A percentile compares a stretch with the other conserved stretches of the same genome.
These are phyloP conservation scores for Biscutella laevigata DNA, from an alignment of 441 rosid genomes.

Conservation along the genomic window DNA sequence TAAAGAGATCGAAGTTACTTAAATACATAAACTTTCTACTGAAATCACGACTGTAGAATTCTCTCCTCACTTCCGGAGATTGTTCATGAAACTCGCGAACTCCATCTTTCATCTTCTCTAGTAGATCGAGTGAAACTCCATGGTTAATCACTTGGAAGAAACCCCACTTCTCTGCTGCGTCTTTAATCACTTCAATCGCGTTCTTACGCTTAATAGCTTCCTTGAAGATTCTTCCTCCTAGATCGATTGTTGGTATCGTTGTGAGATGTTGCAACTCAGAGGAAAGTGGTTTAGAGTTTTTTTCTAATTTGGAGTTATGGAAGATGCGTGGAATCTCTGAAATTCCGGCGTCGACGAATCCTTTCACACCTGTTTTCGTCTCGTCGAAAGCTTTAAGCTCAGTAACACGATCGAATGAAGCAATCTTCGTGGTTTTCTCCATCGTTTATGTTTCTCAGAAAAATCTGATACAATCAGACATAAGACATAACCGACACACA, in stretches of 20 bases:
- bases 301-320: conserved; percentile 14
- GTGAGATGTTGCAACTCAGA: not conserved
- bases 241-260: conserved; percentile 30
- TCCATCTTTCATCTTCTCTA: conserved; percentile 37
- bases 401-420: conserved; percentile 14
- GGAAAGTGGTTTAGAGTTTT: conserved; percentile 2
- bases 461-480: not conserved
- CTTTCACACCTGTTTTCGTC: conserved; percentile 34
- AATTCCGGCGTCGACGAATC: conserved; percentile 33
- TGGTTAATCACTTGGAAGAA: conserved; percentile 35
- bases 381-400: conserved; percentile 37
- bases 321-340: conserved; percentile 35
- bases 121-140: conserved; percentile 29
- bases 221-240: conserved; percentile 7
- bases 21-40: conserved; percentile 24
- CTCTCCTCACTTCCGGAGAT: conserved; percentile 30
- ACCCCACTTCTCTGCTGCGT: conserved; percentile 30
- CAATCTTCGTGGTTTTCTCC: conserved; percentile 2
- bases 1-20: conserved; percentile 40
- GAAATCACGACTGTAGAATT: conserved; percentile 31
- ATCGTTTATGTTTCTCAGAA: not conserved
- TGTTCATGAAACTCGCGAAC: conserved; percentile 40
- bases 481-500: too few relatives aligned
- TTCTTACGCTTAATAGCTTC: not conserved
- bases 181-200: conserved; percentile 9